Conservation (phyloP, 2,329 filamentous ascomycete genomes). For the Exutisphaerella laricina region DNA sequence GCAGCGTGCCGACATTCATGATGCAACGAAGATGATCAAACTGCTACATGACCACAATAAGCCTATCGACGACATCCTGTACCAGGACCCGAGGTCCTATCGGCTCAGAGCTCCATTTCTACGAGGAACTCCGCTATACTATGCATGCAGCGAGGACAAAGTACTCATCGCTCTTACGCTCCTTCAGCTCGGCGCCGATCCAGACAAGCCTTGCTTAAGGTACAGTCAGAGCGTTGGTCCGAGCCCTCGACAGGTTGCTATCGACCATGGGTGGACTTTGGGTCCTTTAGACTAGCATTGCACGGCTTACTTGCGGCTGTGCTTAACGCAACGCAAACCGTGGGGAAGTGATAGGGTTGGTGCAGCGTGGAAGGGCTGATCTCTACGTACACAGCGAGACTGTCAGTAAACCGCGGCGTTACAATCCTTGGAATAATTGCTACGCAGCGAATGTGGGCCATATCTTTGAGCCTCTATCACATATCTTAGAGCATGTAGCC, state of each 20-base stretch:
- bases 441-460: not conserved
- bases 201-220: slow-evolving; percentile 7
- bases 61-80: slow-evolving; percentile 9
- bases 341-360: not conserved
- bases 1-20: slow-evolving; percentile 1
- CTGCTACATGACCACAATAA: slow-evolving; percentile 4
- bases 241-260: slow-evolving; percentile 8
- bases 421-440: not conserved
- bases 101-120: slow-evolving; percentile 8
- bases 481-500: not conserved
- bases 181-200: slow-evolving; percentile 9
- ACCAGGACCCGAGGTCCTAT: slow-evolving; percentile 7
- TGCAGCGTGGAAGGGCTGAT: not conserved
- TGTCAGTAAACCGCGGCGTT: not conserved
- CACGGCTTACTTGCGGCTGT: not conserved
- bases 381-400: not conserved
- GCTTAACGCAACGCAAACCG: not conserved
- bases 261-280: slow-evolving; percentile 1
- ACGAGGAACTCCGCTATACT: slow-evolving; percentile 8
- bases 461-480: not conserved
- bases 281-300: not conserved
- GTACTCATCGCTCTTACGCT: slow-evolving; percentile 4
- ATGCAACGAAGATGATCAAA: slow-evolving; percentile 2
- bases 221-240: slow-evolving; percentile 7
- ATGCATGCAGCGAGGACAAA: slow-evolving; percentile 6